Evolutionary conservation across 2,329 filamentous ascomycete species (phyloP), one percentile per base, ranked within the genome.

Genomic region (Pseudogymnoascus sp.): DNA sequence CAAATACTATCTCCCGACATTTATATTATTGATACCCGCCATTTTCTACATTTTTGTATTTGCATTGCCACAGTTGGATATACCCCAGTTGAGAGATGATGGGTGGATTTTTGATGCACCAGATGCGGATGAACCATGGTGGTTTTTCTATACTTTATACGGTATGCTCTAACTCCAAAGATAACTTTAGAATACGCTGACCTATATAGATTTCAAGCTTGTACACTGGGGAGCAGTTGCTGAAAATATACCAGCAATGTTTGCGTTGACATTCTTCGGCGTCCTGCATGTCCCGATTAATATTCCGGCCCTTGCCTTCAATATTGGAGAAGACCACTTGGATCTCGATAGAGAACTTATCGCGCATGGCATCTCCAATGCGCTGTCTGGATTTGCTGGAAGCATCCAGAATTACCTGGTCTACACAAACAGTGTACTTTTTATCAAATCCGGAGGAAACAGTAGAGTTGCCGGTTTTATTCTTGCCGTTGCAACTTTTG

Each of bases 201-300:
- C 18, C 5, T 59, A 4, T 37, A 0, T 64, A 94, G 90, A 94
- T 70, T 90, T 96, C 69, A 80, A 87, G 58, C 80, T 87, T 25
- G 88, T 97, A 2, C 84, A 92, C 68, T 96, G 90, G 89, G 81
- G 82, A 48, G 94, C 93, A 2, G 82, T 99, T 58, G 77, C 81
- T n/a, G 87, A 92, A 69, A 92, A 89, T 1, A 82, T 97, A 31
- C 94, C 94, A 0, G 92, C 94, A 31, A 97, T 99, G 90, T 86
- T 99, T 69, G 94, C 94, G 0, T 78, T 99, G 64, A 97, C 94
- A 0, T 99, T 99, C 78, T 99, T 99, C 70, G 94, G 94, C 60
- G 88, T 99, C 62, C 82, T 99, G 2, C 94, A 99, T 72, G 94
- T 99, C 2, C 94, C 94, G 0, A 99, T 99, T 76, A 99, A 99